A percentile compares a stretch with the other conserved stretches of the same genome.
Evolutionary conservation across 371 early-diverging fungal species (phyloP).

Genomic region (Conidiobolus incongruus): DNA sequence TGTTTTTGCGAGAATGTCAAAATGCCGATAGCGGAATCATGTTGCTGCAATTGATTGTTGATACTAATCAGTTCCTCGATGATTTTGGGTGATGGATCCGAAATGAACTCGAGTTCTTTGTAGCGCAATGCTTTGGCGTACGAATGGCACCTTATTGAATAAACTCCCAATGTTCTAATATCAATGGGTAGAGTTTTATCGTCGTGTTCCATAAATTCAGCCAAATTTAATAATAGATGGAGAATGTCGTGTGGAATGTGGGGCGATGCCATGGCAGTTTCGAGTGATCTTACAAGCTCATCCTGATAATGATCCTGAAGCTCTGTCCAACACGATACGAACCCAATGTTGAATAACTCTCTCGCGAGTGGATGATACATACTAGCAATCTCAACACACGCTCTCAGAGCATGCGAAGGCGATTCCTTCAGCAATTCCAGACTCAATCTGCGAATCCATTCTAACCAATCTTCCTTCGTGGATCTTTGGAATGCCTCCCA

Average conservation of each 20-base stretch:
- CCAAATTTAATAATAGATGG: constrained; percentile 76
- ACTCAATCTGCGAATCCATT: constrained; percentile 83
- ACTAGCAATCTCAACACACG: constrained; percentile 65
- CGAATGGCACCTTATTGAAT: constrained; percentile 85
- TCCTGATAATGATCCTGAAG: constrained; percentile 80
- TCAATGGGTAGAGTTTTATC: constrained; percentile 88
- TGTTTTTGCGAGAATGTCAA: constrained; percentile 73
- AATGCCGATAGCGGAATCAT: constrained; percentile 91
- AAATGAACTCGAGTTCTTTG: constrained; percentile 87
- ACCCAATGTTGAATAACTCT: constrained; percentile 91
- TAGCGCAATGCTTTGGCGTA: constrained; percentile 92
- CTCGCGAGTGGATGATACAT: constrained; percentile 68
- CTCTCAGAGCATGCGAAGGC: constrained; percentile 83
- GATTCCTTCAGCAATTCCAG: constrained; percentile 87
- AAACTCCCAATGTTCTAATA: constrained; percentile 67
- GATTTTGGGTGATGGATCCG: constrained; percentile 60
- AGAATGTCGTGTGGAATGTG: constrained; percentile 83
- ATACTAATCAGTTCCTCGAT: constrained; percentile 86
- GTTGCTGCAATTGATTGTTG: constrained; percentile 86
- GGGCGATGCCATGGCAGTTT: constrained; percentile 62
- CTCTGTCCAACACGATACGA: constrained; percentile 93
- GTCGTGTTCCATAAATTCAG: constrained; percentile 97
- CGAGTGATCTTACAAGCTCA: constrained; percentile 66
- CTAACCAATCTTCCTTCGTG: constrained; percentile 88
- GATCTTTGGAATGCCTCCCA: constrained; percentile 84